Percentiles rank a stretch among this genome's conserved stretches.
phyloP scores from a whole-genome alignment of 2,329 filamentous ascomycete genomes.

The Xylariomycetidae sp. region DNA sequence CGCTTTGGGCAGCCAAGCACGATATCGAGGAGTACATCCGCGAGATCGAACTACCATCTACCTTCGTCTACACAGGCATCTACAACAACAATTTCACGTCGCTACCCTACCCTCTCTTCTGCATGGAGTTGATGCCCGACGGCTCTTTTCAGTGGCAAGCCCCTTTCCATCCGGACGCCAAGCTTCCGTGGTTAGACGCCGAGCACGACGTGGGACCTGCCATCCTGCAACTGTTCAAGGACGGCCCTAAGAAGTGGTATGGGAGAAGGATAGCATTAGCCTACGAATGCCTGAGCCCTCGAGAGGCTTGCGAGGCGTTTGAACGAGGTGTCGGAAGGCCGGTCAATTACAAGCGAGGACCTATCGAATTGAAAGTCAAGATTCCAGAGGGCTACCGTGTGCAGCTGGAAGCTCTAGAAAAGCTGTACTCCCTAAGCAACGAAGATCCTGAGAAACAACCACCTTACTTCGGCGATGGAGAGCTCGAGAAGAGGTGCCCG shows the following conservation, averaged over 20 bases:
- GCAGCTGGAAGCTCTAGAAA: conserved; percentile 68
- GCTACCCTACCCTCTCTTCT: conserved; percentile 85
- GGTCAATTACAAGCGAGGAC: conserved; percentile 70
- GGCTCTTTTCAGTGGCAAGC: conserved; percentile 90
- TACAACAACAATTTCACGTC: conserved; percentile 99
- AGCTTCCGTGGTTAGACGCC: conserved; percentile 90
- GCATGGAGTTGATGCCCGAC: conserved; percentile 81
- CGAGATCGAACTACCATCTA: conserved; percentile 74
- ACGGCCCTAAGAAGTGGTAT: conserved; percentile 83
- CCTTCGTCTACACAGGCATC: conserved; percentile 93
- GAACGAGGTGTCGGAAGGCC: conserved; percentile 69
- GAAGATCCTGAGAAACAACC: conserved; percentile 51
- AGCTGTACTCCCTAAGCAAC: conserved; percentile 47
- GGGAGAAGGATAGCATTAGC: conserved; percentile 73
- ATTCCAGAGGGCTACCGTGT: conserved; percentile 84
- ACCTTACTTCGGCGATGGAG: conserved; percentile 55
- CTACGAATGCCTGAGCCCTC: conserved; percentile 81
- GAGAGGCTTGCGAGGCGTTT: conserved; percentile 77
- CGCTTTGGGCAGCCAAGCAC: conserved; percentile 89
- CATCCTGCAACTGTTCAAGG: conserved; percentile 90
- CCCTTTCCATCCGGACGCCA: conserved; percentile 83
- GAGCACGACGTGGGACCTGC: conserved; percentile 94
- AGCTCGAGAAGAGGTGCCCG: conserved; percentile 59
- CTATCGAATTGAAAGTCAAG: conserved; percentile 78
- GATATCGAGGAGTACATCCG: conserved; percentile 87